Evolutionary conservation across 2,329 filamentous ascomycete genomes (phyloP).

Genomic region (Penicillium olsonii): DNA sequence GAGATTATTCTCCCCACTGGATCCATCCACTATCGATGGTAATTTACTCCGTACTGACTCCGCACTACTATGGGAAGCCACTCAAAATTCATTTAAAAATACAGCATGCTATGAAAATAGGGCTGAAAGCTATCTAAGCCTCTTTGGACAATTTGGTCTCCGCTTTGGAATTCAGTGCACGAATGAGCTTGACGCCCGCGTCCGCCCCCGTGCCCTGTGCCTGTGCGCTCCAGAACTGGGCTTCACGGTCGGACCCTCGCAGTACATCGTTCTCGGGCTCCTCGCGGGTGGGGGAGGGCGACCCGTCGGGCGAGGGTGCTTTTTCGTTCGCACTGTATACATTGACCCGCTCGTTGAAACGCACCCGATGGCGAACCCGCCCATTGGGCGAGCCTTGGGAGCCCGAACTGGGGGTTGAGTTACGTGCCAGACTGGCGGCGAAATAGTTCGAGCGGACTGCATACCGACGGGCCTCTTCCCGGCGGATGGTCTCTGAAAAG

Average conservation of each 20-base stretch:
- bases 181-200: slow-evolving; percentile 55
- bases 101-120: neutral
- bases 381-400: slow-evolving; percentile 13
- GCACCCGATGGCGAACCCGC: slow-evolving; percentile 27
- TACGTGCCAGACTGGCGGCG: slow-evolving; percentile 39
- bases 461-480: slow-evolving; percentile 77
- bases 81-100: slow-evolving; percentile 1
- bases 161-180: slow-evolving; percentile 39
- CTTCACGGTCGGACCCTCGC: slow-evolving; percentile 42
- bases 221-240: slow-evolving; percentile 57
- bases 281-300: slow-evolving; percentile 16
- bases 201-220: slow-evolving; percentile 52
- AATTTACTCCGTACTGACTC: no score
- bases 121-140: slow-evolving; percentile 9
- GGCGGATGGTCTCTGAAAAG: slow-evolving; percentile 78
- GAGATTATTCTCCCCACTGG: neutral
- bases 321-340: slow-evolving; percentile 30
- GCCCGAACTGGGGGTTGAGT: slow-evolving; percentile 6
- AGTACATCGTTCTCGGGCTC: slow-evolving; percentile 27
- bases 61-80: neutral
- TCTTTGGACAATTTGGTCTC: slow-evolving; percentile 14
- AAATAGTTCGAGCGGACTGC: slow-evolving; percentile 74
- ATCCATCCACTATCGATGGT: neutral
- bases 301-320: slow-evolving; percentile 28
- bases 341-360: slow-evolving; percentile 37